Percentiles rank a stretch among this genome's conserved stretches.
These are phyloP conservation scores for Apium graveolens DNA, from an alignment of 129 eudicot species.

Conservation along the genomic window DNA sequence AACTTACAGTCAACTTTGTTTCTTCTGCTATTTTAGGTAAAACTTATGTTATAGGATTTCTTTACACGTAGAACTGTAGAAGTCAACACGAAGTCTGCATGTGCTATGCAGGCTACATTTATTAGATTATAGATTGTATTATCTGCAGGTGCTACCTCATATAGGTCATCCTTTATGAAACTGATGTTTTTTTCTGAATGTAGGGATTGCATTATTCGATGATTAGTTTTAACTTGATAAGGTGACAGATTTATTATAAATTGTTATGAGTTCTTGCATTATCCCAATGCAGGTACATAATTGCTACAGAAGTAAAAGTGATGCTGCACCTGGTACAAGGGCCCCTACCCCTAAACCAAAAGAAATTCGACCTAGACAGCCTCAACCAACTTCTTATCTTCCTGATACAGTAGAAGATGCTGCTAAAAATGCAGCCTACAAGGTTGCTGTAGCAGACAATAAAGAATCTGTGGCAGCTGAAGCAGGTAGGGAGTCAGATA, in stretches of 20 bases:
- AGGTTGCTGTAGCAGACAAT: conserved; percentile 74
- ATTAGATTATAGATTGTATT: background rate
- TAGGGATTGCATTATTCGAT: background rate
- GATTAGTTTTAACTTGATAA: background rate
- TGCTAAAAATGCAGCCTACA: conserved; percentile 50
- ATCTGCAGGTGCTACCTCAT: background rate
- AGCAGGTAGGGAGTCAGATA: conserved; percentile 68
- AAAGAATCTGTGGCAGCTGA: conserved; percentile 67
- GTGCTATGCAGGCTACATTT: background rate
- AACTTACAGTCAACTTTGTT: background rate
- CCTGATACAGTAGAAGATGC: conserved; percentile 62
- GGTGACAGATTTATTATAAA: background rate
- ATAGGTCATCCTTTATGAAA: background rate
- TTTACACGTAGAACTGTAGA: background rate
- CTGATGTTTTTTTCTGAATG: background rate
- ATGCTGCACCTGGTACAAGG: conserved; percentile 26
- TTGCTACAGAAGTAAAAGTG: conserved; percentile 42
- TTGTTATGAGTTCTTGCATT: background rate
- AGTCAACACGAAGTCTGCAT: background rate
- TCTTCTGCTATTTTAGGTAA: background rate
- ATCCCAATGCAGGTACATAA: conserved; percentile 44
- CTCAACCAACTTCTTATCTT: conserved; percentile 29
- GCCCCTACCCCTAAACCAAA: conserved; percentile 32
- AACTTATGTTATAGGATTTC: background rate
- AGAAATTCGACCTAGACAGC: conserved; percentile 33